Evolutionary conservation across 2,329 filamentous ascomycete species (phyloP), one percentile per base, ranked within the genome.

Genomic region (Thielaviopsis populi): DNA sequence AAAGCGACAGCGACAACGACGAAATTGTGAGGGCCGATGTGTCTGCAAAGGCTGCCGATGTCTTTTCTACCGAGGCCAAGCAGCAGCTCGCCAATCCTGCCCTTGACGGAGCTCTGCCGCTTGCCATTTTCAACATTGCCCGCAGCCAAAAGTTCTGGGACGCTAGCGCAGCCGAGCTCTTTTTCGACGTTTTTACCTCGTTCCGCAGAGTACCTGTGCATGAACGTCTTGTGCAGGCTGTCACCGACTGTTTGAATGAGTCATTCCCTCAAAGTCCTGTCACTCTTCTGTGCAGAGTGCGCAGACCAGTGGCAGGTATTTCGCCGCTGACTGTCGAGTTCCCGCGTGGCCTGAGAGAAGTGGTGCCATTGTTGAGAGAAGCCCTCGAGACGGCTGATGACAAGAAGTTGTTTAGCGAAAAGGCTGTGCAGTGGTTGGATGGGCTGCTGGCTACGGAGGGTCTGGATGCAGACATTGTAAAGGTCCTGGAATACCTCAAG

Each of bases 31-130:
- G 78, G 0, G 76, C 13, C 4, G 50, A 82, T 54, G 71, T 74
- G 69, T 74, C 75, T 63, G 76, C 81, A 63, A 73, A 73, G 33
- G 71, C 70, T 40, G 72, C 75, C 50, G 70, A 71, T 65, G 79
- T 79, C 48, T 76, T 80, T 59, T 73, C 78, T 68, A 74, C 78
- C 64, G 73, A 78, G 63, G 74, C 75, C 0, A 73, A 75, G 3
- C 77, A 78, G 63, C 76, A 95, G 67, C 79, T 87, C 70, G 84
- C 83, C 65, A 92, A 91, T 59, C 91, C 92, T 3, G 90, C 90
- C 10, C 79, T 96, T 67, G 89, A 88, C 66, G 94, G 94, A n/a
- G 94, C 90, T 17, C 96, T 99, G 68, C 91, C 94, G 1, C 82
- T 91, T 64, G 91, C 92, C 46, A 89, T 99, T 59, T 96, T 96